Evolutionary conservation across 2,329 filamentous ascomycete species (phyloP).

Genomic region (Cladophialophora psammophila): DNA sequence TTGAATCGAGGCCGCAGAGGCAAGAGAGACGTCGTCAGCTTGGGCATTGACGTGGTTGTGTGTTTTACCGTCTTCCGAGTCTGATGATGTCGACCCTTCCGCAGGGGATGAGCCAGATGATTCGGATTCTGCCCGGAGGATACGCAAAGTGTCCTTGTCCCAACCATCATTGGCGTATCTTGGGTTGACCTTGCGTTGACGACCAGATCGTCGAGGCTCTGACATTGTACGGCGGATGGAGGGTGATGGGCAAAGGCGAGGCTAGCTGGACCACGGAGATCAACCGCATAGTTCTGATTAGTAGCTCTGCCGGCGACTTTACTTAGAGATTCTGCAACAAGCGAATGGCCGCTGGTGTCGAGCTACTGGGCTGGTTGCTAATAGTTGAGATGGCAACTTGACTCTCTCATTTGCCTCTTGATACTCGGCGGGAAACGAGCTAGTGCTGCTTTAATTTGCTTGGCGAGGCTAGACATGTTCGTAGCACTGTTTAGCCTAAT

Average conservation of each 20-base stretch:
- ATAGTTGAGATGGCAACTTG: background rate
- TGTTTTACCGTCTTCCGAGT: slow-evolving; percentile 1
- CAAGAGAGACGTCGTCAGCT: slow-evolving; percentile 19
- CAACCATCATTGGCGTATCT: slow-evolving; percentile 38
- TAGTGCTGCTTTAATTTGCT: too few species aligned
- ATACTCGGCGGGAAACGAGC: too few species aligned
- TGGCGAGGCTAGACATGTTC: too few species aligned
- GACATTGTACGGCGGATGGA: slow-evolving; percentile 15
- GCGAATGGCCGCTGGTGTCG: too few species aligned
- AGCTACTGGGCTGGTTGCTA: background rate
- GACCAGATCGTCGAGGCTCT: slow-evolving; percentile 35
- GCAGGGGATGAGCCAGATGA: slow-evolving; percentile 34
- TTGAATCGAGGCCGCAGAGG: slow-evolving; percentile 9
- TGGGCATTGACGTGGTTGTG: slow-evolving; percentile 8
- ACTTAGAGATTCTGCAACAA: background rate
- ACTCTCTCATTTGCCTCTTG: background rate
- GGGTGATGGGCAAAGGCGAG: background rate
- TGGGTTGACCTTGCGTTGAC: slow-evolving; percentile 37
- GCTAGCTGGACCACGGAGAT: background rate
- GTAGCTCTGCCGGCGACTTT: background rate
- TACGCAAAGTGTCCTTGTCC: slow-evolving; percentile 36
- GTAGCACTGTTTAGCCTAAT: too few species aligned
- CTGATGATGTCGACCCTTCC: slow-evolving; percentile 7
- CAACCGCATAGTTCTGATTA: background rate
- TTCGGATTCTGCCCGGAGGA: slow-evolving; percentile 35